phyloP scores from a whole-genome alignment of 106 monocot species.

The Allium sativum region DNA sequence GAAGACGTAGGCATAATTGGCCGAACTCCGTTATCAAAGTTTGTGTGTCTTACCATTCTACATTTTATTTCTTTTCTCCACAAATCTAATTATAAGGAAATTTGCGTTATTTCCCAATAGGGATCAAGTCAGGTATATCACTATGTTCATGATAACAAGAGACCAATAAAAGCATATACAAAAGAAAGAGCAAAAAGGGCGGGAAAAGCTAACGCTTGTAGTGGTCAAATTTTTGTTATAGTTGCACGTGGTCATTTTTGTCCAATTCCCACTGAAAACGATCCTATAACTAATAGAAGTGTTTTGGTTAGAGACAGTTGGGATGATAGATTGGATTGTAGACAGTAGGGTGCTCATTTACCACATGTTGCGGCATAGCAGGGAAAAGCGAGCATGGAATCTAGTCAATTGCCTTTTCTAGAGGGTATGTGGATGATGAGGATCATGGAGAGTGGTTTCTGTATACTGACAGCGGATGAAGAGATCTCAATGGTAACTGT shows the following conservation, averaged over 20 bases:
- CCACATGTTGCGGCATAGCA: conserved; percentile 97
- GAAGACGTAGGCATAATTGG: too few species aligned
- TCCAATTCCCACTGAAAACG: conserved; percentile 82
- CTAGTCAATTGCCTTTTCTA: conserved; percentile 86
- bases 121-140: conserved; percentile 43
- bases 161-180: conserved; percentile 83
- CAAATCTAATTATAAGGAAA: too few species aligned
- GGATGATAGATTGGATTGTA: conserved; percentile 87
- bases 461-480: conserved; percentile 85
- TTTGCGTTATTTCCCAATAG: too few species aligned
- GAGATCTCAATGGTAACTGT: conserved; percentile 63
- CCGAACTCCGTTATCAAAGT: too few species aligned
- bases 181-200: conserved; percentile 78
- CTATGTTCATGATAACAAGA: conserved; percentile 59
- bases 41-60: too few species aligned
- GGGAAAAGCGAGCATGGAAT: conserved; percentile 85
- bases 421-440: conserved; percentile 95
- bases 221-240: conserved; percentile 93
- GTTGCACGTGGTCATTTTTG: conserved; percentile 87
- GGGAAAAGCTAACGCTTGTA: conserved; percentile 90
- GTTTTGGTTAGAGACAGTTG: conserved; percentile 73
- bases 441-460: conserved; percentile 99
- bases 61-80: too few species aligned
- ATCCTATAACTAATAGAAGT: conserved; percentile 67
- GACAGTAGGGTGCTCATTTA: conserved; percentile 95